Evolutionary conservation across 2,329 filamentous ascomycete genomes (phyloP), one percentile per base, ranked within the genome.

Genomic region (Ceratocystis ficicola): DNA sequence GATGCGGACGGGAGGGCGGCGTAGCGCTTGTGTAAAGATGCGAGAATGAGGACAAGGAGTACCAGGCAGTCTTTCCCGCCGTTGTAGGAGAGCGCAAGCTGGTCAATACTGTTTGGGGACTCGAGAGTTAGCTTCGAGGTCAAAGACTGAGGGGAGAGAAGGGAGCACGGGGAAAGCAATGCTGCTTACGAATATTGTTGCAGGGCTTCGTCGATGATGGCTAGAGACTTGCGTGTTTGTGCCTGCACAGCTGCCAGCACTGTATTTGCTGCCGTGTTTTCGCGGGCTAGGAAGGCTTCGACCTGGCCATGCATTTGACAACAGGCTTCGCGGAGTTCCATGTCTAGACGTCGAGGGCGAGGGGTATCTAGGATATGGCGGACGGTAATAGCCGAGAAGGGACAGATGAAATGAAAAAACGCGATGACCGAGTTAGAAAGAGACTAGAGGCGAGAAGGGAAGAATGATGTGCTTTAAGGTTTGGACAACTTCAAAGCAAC

Each of bases 61-160:
- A 97, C 92, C 20, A 97, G 87, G 72, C 66, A 68, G 63, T 68
- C 94, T 76, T 99, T 99, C 68, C 94, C 94, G 73, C 94, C 94
- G 72, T 99, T 99, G 77, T 96, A 99, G 66, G 93, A 95, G 69
- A 57, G 57, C 50, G 41, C 44, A 61, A 65, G 32, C 32, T 59
- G n/a, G 20, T 41, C 17, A 62, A 72, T 69, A 25, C 65, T 63
- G 44, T 46, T n/a, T 22, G 46, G 46, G 44, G 46, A 57, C 50
- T 63, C 66, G 20, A 25, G 30, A 12, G 50, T 59, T 50, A 55
- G 46, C 46, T 28, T 25, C 32, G n/a, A 60, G 52, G 52, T 1
- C 20, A 22, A 52, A 25, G 44, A 15, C 25, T 7, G 46, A 28
- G 46, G 17, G 20, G 41, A 8, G 57, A 20, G 44, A 62, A 30